These are phyloP conservation scores for Thymus mandschuricus DNA, from an alignment of 257 asterid genomes.

Conservation along the genomic window DNA sequence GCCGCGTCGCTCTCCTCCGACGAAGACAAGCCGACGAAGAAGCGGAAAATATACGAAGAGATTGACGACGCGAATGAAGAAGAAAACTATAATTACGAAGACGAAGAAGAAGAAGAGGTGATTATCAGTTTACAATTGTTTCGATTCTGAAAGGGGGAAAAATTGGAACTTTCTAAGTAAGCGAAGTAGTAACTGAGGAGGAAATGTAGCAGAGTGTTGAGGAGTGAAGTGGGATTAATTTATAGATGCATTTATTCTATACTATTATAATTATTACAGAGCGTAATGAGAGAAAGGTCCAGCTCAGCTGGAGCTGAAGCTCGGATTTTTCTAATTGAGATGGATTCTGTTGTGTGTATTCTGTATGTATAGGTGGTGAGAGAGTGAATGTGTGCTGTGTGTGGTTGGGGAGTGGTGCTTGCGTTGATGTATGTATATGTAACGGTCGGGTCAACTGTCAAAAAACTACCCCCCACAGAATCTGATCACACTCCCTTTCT, in stretches of 20 bases:
- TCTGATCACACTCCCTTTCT: conserved; percentile 66
- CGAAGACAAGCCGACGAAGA: conserved; percentile 58
- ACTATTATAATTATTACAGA: neutral
- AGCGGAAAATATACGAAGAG: conserved; percentile 62
- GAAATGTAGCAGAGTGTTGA: conserved; percentile 30
- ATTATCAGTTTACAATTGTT: conserved; percentile 33
- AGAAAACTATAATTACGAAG: conserved; percentile 41
- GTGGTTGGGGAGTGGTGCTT: conserved; percentile 33
- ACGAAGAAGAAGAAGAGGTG: conserved; percentile 45
- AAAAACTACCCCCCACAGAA: conserved; percentile 81
- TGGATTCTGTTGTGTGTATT: conserved; percentile 19
- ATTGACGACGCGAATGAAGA: conserved; percentile 39
- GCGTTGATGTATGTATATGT: conserved; percentile 40
- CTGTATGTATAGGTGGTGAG: conserved; percentile 27
- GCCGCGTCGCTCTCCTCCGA: conserved; percentile 49
- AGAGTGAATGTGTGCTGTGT: conserved; percentile 27
- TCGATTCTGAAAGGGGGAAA: conserved; percentile 36
- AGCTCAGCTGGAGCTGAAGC: conserved; percentile 43
- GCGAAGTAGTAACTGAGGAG: conserved; percentile 15
- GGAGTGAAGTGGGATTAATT: conserved; percentile 33
- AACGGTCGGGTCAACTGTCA: conserved; percentile 90
- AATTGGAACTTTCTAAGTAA: conserved; percentile 25
- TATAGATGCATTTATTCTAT: conserved; percentile 12
- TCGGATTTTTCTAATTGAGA: conserved; percentile 42
- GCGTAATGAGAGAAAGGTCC: conserved; percentile 36